Conservation (phyloP, 768 basidiomycete genomes). For the Tricholoma sp. region DNA sequence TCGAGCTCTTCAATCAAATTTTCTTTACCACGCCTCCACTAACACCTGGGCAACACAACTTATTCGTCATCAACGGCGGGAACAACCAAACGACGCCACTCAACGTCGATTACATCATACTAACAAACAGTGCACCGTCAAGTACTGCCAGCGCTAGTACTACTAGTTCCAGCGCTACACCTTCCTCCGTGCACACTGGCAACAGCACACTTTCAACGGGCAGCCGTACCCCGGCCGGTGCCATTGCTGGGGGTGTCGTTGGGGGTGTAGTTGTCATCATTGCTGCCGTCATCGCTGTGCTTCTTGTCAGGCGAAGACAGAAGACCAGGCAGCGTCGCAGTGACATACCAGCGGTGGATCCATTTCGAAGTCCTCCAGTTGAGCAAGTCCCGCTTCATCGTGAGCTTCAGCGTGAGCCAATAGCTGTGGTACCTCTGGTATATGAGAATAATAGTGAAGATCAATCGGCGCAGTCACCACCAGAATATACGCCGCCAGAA, state of each 20-base stretch:
- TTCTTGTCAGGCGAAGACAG: neutral
- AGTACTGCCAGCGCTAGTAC: no score
- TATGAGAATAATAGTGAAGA: no score
- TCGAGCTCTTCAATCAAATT: slow-evolving; percentile 18
- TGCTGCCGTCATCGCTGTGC: slow-evolving; percentile 4
- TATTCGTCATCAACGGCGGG: slow-evolving; percentile 19
- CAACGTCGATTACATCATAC: slow-evolving; percentile 18
- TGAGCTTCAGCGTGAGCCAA: neutral
- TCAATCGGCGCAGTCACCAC: no score
- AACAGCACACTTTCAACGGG: neutral
- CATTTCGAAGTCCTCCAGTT: neutral
- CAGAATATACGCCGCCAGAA: no score
- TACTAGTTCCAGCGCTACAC: neutral
- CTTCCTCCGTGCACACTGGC: neutral
- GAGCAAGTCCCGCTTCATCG: neutral
- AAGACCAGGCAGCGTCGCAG: no score
- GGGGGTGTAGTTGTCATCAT: slow-evolving; percentile 13
- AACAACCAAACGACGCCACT: slow-evolving; percentile 18
- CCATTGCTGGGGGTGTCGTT: slow-evolving; percentile 18
- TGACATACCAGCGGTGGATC: neutral
- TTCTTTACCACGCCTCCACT: slow-evolving; percentile 20
- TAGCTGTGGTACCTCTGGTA: no score
- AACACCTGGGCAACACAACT: slow-evolving; percentile 15
- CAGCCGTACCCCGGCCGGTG: slow-evolving; percentile 7
- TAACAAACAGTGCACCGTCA: slow-evolving; percentile 15